Evolutionary conservation across 345 rosid genomes (phyloP).

Genomic region (Cardamine occulta): DNA sequence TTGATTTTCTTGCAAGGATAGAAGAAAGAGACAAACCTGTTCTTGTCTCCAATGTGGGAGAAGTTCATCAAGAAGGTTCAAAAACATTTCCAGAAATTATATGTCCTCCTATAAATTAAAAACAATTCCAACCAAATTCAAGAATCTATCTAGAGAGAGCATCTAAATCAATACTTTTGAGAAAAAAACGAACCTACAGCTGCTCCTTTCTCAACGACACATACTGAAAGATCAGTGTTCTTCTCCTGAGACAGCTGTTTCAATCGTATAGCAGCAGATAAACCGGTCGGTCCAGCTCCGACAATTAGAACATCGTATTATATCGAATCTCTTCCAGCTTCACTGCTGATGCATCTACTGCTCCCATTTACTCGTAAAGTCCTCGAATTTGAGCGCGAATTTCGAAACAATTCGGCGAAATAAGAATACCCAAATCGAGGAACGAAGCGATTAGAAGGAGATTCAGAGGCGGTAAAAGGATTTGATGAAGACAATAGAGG

Average conservation of each 20-base stretch:
- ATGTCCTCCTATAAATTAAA: constrained; percentile 70
- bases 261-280: constrained; percentile 87
- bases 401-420: constrained; percentile 31
- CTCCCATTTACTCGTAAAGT: constrained; percentile 17
- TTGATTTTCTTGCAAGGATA: background rate
- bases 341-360: constrained; percentile 55
- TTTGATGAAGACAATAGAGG: constrained; percentile 29
- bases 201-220: constrained; percentile 95
- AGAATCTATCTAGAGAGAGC: background rate
- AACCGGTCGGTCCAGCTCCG: constrained; percentile 99
- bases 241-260: constrained; percentile 78
- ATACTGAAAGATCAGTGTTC: constrained; percentile 77
- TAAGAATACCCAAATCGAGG: constrained; percentile 32
- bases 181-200: constrained; percentile 67
- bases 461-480: constrained; percentile 15
- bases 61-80: constrained; percentile 85
- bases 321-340: constrained; percentile 60
- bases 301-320: constrained; percentile 92
- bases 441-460: constrained; percentile 31
- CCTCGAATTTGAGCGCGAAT: constrained; percentile 33
- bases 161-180: background rate
- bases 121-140: background rate
- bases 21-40: constrained; percentile 55
- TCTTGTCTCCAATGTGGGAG: constrained; percentile 90
- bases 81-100: constrained; percentile 85